Base-by-base conservation (phyloP, 352 stramenopile genomes). In the Aphanomyces astaci region DNA sequence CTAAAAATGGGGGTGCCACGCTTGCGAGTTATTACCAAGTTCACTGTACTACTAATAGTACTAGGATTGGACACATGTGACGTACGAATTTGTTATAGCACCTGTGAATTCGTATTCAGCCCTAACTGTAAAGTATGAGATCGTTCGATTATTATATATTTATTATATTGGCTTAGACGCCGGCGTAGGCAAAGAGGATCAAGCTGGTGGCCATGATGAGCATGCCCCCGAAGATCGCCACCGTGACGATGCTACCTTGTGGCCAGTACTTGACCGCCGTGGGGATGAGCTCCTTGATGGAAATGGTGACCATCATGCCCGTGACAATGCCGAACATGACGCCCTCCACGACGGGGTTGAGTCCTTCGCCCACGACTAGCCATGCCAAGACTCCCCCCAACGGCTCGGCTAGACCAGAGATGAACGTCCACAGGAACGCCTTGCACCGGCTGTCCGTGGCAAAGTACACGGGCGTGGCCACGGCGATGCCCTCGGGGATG, bases 401-500 rank as follows among this genome's bases (percentile, higher is more conserved):
- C 3, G 87, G 81, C 80, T 98, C 88, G 9, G 93, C 91, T 22
- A 97, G 57, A n/a, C 93, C 96, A 25, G 81, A 92, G 15, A 98
- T 43, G 7, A 80, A 68, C n/a, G 87, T 93, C 92, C 92, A 98
- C 48, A 90, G 78, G 76, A 98, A 98, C 1, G 89, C 95, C 55
- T 97, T 92, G 27, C 79, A 70, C 13, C 94, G 85, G 72, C 88
- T 96, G 9, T 94, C 95, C 1, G 96, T 98, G 2, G 95, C 94
- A 74, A 97, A 98, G 77, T 98, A 99, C 13, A 99, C 89, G 0
- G 96, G 96, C 10, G 98, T 87, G 33, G 94, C 90, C 11, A 98
- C 90, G 60, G 92, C 97, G 13, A 98, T 73, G 13, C 96, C 96
- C 67, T 99, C 96, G 0, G 96, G 96, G 67, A 99, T 96, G 73